Conservation (phyloP, 257 asterid species). For the Solanum chilense region DNA sequence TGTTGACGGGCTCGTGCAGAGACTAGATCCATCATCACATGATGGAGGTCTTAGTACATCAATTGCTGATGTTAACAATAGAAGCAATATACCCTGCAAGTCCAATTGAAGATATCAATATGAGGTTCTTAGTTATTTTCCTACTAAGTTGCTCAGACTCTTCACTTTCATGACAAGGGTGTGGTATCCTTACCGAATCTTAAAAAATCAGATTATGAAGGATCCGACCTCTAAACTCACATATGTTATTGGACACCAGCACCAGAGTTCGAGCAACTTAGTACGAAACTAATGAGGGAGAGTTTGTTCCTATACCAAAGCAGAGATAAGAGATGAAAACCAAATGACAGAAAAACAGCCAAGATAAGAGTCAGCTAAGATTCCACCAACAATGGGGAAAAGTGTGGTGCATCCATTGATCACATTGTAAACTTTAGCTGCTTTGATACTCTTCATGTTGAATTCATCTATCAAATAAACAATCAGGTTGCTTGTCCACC, state of each 20-base stretch:
- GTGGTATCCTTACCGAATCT: background rate
- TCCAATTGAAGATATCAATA: background rate
- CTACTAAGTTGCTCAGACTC: background rate
- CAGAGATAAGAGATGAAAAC: constrained; percentile 58
- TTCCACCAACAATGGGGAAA: constrained; percentile 64
- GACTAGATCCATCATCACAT: constrained; percentile 11
- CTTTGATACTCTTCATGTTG: constrained; percentile 61
- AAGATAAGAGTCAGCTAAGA: constrained; percentile 59
- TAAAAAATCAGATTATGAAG: background rate
- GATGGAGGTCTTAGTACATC: constrained; percentile 12
- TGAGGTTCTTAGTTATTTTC: background rate
- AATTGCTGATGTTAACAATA: constrained; percentile 20
- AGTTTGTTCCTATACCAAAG: constrained; percentile 25
- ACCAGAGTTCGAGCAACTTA: background rate
- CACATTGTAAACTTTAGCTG: constrained; percentile 62
- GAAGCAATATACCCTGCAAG: constrained; percentile 16
- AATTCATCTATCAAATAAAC: constrained; percentile 70
- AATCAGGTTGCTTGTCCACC: constrained; percentile 53
- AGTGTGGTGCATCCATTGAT: constrained; percentile 59
- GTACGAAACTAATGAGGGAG: background rate
- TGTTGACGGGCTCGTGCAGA: constrained; percentile 7
- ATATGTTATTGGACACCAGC: background rate
- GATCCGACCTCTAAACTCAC: background rate
- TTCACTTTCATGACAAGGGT: background rate
- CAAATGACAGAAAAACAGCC: constrained; percentile 78